These are phyloP conservation scores for Leptodermis oblonga DNA, from an alignment of 257 asterid species.

Conservation along the genomic window DNA sequence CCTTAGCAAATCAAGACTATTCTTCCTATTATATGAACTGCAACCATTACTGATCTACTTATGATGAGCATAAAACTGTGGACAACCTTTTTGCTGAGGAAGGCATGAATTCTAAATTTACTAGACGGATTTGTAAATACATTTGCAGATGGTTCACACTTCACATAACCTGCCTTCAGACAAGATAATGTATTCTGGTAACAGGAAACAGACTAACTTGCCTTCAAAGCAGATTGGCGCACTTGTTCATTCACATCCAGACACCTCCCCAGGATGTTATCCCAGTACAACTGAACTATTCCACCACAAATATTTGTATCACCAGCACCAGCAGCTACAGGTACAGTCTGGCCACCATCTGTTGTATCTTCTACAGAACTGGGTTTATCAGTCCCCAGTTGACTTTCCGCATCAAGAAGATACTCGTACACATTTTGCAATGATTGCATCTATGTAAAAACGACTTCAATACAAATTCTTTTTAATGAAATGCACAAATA, in stretches of 20 bases:
- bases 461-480: constrained; percentile 20
- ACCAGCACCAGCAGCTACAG: constrained; percentile 99
- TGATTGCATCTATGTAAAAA: constrained; percentile 79
- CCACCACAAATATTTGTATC: constrained; percentile 98
- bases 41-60: not conserved
- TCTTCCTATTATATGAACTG: not conserved
- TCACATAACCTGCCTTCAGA: not conserved
- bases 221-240: constrained; percentile 91
- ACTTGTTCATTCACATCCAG: constrained; percentile 82
- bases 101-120: not conserved
- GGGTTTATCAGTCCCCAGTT: constrained; percentile 65
- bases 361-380: constrained; percentile 36
- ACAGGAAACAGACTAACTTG: constrained; percentile 22
- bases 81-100: not conserved
- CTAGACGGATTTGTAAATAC: not conserved
- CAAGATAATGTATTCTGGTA: not conserved
- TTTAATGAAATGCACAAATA: constrained; percentile 12
- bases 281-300: constrained; percentile 91
- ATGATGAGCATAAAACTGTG: not conserved
- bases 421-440: constrained; percentile 89
- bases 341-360: constrained; percentile 61
- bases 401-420: constrained; percentile 95
- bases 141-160: not conserved
- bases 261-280: constrained; percentile 61
- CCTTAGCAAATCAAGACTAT: not conserved